Evolutionary conservation across 331 rosid species (phyloP).

Genomic region (Quercus phellos): DNA sequence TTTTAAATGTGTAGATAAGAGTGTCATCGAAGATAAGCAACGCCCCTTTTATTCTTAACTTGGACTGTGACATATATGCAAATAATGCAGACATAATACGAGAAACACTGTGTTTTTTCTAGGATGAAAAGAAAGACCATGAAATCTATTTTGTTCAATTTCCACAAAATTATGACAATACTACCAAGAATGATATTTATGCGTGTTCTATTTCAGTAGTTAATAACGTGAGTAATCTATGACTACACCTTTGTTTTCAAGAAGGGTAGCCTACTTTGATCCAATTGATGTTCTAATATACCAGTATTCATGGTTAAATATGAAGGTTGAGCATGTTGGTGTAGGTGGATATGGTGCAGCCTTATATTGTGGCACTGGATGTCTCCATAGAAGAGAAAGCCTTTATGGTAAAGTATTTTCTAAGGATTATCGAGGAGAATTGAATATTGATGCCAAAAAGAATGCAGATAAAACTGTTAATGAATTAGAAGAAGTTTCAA

Average conservation of each 20-base stretch:
- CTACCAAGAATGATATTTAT: conserved; percentile 46
- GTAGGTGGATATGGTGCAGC: conserved; percentile 45
- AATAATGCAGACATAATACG: conserved; percentile 40
- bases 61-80: conserved; percentile 72
- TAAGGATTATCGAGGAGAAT: conserved; percentile 12
- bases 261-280: not conserved
- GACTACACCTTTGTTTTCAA: not conserved
- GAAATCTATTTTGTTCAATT: conserved; percentile 52
- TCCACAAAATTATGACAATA: conserved; percentile 42
- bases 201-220: not conserved
- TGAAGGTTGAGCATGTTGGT: conserved; percentile 50
- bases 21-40: conserved; percentile 66
- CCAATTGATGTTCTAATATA: not conserved
- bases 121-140: conserved; percentile 48
- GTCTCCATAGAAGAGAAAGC: conserved; percentile 66
- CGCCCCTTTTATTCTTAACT: conserved; percentile 53
- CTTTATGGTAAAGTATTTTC: conserved; percentile 36
- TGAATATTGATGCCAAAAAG: conserved; percentile 10
- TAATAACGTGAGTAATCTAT: conserved; percentile 18
- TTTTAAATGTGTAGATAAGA: conserved; percentile 42
- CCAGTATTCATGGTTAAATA: not conserved
- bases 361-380: conserved; percentile 64
- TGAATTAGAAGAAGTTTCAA: conserved; percentile 50
- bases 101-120: conserved; percentile 55
- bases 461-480: conserved; percentile 23